Conservation (phyloP, 306 rosid species). For the Mucuna pruriens region DNA sequence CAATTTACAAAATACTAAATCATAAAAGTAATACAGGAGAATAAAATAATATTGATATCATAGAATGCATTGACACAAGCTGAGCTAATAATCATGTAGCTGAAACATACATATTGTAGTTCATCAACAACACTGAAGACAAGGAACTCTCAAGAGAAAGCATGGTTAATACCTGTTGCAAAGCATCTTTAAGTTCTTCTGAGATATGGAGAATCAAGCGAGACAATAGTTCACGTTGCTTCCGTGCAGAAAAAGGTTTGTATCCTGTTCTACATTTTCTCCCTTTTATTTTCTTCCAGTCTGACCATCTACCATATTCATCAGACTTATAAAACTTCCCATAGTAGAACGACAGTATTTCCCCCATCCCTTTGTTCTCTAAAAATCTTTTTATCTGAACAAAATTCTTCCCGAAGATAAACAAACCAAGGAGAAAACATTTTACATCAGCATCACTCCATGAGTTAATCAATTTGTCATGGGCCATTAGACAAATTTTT, state of each 20-base stretch:
- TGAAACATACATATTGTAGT: conserved; percentile 5
- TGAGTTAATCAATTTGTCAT: conserved; percentile 46
- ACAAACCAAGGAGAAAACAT: conserved; percentile 71
- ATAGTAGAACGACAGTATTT: conserved; percentile 73
- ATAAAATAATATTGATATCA: conserved; percentile 6
- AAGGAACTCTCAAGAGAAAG: conserved; percentile 24
- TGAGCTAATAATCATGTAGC: conserved; percentile 25
- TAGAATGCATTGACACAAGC: conserved; percentile 30
- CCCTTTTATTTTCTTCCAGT: conserved; percentile 57
- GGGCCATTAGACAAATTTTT: conserved; percentile 44
- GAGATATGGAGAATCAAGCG: conserved; percentile 64
- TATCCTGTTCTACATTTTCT: conserved; percentile 59
- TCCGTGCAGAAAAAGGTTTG: conserved; percentile 70
- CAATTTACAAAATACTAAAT: conserved; percentile 24
- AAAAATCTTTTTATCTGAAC: conserved; percentile 59
- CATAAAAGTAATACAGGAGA: conserved; percentile 12
- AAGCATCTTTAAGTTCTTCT: conserved; percentile 53
- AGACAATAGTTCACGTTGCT: conserved; percentile 67
- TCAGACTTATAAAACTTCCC: conserved; percentile 73
- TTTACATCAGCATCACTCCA: conserved; percentile 73
- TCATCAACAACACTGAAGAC: conserved; percentile 18
- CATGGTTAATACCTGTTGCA: conserved; percentile 63
- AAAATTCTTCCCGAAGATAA: conserved; percentile 78
- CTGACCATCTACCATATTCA: conserved; percentile 70
- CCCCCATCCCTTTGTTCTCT: conserved; percentile 64